A percentile compares a stretch with the other conserved stretches of the same genome.
Conservation (phyloP, 768 basidiomycete species). For the Pisolithus orientalis region DNA sequence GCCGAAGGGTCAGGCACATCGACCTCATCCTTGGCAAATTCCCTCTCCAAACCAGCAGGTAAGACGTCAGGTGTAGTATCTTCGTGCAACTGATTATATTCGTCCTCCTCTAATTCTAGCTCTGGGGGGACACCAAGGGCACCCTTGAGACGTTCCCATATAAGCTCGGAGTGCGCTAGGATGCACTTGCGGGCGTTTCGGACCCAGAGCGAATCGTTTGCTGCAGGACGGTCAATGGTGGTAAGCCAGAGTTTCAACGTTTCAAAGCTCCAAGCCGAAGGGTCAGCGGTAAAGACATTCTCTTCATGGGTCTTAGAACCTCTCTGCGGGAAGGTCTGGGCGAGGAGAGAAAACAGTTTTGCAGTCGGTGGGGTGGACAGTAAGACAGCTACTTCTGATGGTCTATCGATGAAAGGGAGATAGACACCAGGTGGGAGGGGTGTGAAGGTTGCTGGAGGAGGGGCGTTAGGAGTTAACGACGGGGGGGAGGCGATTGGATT, state of each 20-base stretch:
- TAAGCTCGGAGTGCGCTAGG: constrained; percentile 69
- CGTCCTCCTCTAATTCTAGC: constrained; percentile 54
- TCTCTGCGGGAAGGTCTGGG: constrained; percentile 55
- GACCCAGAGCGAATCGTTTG: constrained; percentile 70
- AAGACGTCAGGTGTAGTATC: neutral
- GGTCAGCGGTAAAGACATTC: constrained; percentile 42
- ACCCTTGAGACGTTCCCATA: constrained; percentile 88
- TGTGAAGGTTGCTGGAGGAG: constrained; percentile 57
- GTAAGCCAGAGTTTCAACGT: constrained; percentile 70
- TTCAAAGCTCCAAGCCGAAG: constrained; percentile 62
- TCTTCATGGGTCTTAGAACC: constrained; percentile 22
- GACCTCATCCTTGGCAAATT: neutral
- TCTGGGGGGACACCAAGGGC: constrained; percentile 86
- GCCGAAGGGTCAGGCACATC: neutral
- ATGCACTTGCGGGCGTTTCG: constrained; percentile 69
- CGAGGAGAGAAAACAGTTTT: constrained; percentile 66
- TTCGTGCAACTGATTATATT: neutral
- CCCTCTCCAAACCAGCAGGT: neutral
- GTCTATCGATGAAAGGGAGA: constrained; percentile 83
- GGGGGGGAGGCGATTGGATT: constrained; percentile 9
- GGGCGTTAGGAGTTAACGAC: constrained; percentile 10
- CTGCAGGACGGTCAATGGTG: constrained; percentile 51
- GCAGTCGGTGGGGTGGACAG: constrained; percentile 60
- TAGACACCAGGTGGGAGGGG: constrained; percentile 70
- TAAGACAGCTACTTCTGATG: constrained; percentile 65